phyloP scores from a whole-genome alignment of 306 rosid genomes.

The Purshia tridentata region DNA sequence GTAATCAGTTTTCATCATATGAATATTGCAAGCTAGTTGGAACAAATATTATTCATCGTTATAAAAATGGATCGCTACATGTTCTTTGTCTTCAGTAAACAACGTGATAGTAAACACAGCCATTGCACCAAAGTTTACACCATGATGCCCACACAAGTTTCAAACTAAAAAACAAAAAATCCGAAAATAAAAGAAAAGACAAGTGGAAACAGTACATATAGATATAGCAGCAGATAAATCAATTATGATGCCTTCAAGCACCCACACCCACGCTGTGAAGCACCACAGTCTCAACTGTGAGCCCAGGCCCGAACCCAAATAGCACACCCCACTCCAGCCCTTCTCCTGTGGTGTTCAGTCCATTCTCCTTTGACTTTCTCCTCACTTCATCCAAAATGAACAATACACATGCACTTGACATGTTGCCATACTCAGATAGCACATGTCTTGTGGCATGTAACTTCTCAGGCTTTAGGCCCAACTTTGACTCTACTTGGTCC shows the following conservation, averaged over 20 bases:
- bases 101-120: background rate
- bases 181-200: background rate
- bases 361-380: conserved; percentile 37
- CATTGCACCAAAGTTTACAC: background rate
- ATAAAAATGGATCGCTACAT: conserved; percentile 1
- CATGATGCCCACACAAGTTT: background rate
- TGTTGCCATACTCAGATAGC: conserved; percentile 60
- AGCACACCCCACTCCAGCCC: conserved; percentile 77
- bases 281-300: conserved; percentile 62
- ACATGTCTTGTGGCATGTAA: conserved; percentile 52
- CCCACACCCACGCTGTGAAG: conserved; percentile 41
- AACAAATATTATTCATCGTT: conserved; percentile 11
- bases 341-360: conserved; percentile 47
- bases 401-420: conserved; percentile 77
- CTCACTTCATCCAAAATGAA: conserved; percentile 71
- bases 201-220: background rate
- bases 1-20: no score
- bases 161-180: background rate
- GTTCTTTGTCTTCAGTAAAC: background rate
- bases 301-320: conserved; percentile 75
- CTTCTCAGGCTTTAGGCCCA: conserved; percentile 48
- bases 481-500: conserved; percentile 46
- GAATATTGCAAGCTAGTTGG: no score
- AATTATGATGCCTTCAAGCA: conserved; percentile 3
- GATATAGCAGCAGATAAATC: background rate